Evolutionary conservation across 73 alveolate species (phyloP).

Genomic region (Paramecium sexaurelia): DNA sequence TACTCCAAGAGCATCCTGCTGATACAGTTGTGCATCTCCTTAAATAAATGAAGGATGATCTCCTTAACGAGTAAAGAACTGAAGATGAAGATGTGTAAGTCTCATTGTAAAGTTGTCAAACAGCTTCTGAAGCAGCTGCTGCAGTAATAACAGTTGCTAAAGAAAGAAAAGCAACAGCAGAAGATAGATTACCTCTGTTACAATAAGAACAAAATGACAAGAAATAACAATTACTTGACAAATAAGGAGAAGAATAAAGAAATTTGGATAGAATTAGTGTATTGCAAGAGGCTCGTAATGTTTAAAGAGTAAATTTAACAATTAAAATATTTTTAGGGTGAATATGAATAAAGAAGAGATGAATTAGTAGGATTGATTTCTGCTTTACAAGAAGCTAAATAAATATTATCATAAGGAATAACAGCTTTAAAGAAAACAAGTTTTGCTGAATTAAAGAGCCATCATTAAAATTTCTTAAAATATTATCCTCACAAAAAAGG

Average conservation of each 20-base stretch:
- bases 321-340: not conserved
- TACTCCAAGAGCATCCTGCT: slow-evolving; percentile 47
- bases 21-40: slow-evolving; percentile 45
- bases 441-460: slow-evolving; percentile 44
- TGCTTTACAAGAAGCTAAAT: slow-evolving; percentile 54
- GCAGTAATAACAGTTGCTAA: slow-evolving; percentile 25
- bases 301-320: not conserved
- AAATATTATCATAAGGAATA: slow-evolving; percentile 6
- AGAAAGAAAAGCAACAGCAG: slow-evolving; percentile 45
- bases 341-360: slow-evolving; percentile 52
- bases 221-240: not conserved
- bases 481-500: slow-evolving; percentile 49
- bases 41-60: slow-evolving; percentile 42
- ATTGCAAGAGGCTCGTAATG: slow-evolving; percentile 37
- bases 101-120: not conserved
- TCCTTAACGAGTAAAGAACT: slow-evolving; percentile 31
- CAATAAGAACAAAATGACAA: not conserved
- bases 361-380: slow-evolving; percentile 47
- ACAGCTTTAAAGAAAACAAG: not conserved
- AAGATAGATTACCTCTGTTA: slow-evolving; percentile 39
- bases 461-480: slow-evolving; percentile 26
- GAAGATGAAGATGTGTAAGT: slow-evolving; percentile 41
- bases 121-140: not conserved
- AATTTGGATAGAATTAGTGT: slow-evolving; percentile 52
- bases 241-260: slow-evolving; percentile 53